A percentile compares a stretch with the other conserved stretches of the same genome.
Conservation (phyloP, 2,329 filamentous ascomycete genomes). For the Graphilbum ipis-grandicollis region DNA sequence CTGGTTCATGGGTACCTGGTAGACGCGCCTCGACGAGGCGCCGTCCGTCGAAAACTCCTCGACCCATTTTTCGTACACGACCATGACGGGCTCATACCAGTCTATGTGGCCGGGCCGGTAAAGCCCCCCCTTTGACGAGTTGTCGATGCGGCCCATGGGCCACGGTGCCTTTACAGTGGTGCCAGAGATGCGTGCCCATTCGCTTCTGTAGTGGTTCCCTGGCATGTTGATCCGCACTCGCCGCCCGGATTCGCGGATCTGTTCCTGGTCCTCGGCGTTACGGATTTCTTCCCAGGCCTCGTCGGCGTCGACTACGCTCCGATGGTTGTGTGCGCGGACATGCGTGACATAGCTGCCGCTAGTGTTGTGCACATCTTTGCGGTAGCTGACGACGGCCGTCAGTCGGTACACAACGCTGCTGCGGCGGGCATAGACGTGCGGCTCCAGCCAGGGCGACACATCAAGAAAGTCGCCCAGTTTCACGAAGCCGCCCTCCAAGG, state of each 20-base stretch:
- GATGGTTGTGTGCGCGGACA: constrained; percentile 1
- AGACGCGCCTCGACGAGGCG: constrained; percentile 2
- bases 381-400: constrained; percentile 6
- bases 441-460: constrained; percentile 7
- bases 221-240: background rate
- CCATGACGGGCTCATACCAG: constrained; percentile 5
- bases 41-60: constrained; percentile 3
- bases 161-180: background rate
- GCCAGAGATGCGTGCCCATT: constrained; percentile 5
- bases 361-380: background rate
- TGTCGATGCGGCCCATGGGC: constrained; percentile 3
- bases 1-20: constrained; percentile 7
- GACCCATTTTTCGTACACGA: constrained; percentile 9
- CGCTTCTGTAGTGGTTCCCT: background rate
- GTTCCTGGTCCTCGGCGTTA: background rate
- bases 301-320: background rate
- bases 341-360: constrained; percentile 7
- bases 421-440: constrained; percentile 2
- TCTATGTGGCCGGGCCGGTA: background rate
- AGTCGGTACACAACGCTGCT: constrained; percentile 7
- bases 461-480: constrained; percentile 7
- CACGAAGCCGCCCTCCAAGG: too few species aligned
- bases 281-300: background rate
- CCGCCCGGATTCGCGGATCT: background rate
- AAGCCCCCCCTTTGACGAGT: constrained; percentile 3